phyloP scores from a whole-genome alignment of 371 early-diverging fungal genomes.

The Mortierella sp. region DNA sequence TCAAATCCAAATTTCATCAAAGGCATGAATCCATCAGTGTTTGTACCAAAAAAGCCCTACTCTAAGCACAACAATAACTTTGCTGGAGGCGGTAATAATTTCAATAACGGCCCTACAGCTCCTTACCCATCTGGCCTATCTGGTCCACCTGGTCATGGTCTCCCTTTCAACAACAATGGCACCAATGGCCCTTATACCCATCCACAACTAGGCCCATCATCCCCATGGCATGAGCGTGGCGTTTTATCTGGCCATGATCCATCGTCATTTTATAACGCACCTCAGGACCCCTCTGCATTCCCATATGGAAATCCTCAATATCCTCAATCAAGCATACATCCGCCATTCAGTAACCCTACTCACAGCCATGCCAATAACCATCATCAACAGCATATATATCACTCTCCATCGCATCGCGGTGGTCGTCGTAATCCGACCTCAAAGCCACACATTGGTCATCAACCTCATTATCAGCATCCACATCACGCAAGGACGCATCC shows the following conservation, averaged over 20 bases:
- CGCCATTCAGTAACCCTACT: too few species aligned
- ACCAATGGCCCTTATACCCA: slow-evolving; percentile 34
- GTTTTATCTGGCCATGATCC: slow-evolving; percentile 24
- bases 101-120: slow-evolving; percentile 15
- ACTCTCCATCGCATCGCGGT: slow-evolving; percentile 25
- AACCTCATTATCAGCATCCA: slow-evolving; percentile 36
- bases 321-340: slow-evolving; percentile 8
- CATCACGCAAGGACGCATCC: slow-evolving; percentile 45
- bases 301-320: slow-evolving; percentile 24
- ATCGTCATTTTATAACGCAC: slow-evolving; percentile 13
- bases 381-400: slow-evolving; percentile 16
- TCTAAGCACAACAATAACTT: slow-evolving; percentile 37
- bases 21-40: slow-evolving; percentile 29
- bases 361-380: too few species aligned
- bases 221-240: slow-evolving; percentile 31
- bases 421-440: slow-evolving; percentile 35
- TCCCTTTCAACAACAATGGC: slow-evolving; percentile 13
- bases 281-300: slow-evolving; percentile 19
- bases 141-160: slow-evolving; percentile 15
- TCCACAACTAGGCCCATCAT: slow-evolving; percentile 18
- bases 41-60: slow-evolving; percentile 29
- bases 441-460: slow-evolving; percentile 21
- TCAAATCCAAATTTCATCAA: slow-evolving; percentile 28
- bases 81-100: slow-evolving; percentile 10
- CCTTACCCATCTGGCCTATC: slow-evolving; percentile 16